These are phyloP conservation scores for Colletotrichum lentis DNA, from an alignment of 2,329 filamentous ascomycete species.

Conservation along the genomic window DNA sequence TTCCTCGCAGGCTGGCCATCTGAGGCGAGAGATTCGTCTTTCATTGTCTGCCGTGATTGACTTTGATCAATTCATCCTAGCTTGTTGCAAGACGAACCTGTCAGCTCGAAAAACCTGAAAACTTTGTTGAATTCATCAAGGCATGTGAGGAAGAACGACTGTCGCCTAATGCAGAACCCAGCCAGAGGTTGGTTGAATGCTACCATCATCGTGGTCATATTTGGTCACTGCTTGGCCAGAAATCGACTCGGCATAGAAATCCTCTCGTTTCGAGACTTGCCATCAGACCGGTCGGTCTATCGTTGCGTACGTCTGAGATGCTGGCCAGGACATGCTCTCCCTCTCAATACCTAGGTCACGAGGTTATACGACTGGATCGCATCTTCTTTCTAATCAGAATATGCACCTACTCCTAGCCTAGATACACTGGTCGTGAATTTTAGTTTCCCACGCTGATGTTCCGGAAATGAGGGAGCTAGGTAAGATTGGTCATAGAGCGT, in stretches of 20 bases:
- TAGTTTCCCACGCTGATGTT: not conserved
- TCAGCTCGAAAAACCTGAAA: not conserved
- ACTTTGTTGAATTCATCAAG: not conserved
- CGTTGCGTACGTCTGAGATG: not conserved
- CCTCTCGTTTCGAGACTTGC: no score
- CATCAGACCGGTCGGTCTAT: not conserved
- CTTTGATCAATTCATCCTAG: not conserved
- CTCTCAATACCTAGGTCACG: not conserved
- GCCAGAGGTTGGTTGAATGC: no score
- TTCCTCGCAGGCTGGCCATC: no score
- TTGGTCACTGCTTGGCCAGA: no score
- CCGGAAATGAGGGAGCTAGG: not conserved
- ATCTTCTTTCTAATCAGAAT: not conserved
- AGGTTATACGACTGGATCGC: not conserved
- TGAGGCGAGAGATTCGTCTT: no score
- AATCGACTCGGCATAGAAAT: not conserved
- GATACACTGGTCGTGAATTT: no score
- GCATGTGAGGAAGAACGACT: no score
- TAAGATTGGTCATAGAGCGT: not conserved
- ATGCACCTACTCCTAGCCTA: rapidly evolving
- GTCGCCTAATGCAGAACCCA: no score
- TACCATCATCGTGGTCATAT: no score
- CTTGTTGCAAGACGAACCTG: not conserved
- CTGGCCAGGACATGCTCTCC: not conserved
- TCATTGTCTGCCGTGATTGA: no score